Evolutionary conservation across 2,329 filamentous ascomycete genomes (phyloP), one percentile per base, ranked within the genome.

Genomic region (Colletotrichum salicis): DNA sequence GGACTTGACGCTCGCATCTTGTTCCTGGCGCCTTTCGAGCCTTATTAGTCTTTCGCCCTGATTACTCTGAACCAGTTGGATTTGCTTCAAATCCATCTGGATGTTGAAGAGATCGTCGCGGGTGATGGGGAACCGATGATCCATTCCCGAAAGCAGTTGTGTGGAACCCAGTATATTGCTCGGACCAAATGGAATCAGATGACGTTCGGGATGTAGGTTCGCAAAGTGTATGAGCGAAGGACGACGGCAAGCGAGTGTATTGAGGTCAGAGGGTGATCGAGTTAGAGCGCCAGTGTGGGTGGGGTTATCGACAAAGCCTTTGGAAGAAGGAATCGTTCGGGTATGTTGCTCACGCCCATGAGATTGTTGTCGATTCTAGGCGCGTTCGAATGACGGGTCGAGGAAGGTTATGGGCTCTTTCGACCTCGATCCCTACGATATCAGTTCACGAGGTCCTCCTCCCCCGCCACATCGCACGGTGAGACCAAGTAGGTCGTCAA

Each of bases 1-100:
- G 73, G 93, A 97, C 82, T 96, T 97, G 72, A 92, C 82, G 37
- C 89, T 87, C 61, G 89, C 88, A 82, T 92, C 90, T 75, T 92
- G 90, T 41, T 90, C 90, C 78, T 92, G 90, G 58, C 90, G 89
- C 77, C 90, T 91, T 79, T 93, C 91, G 63, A 93, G 80, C 73
- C 89, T 84, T 72, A 87, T 81, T 65, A 93, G 80, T 78, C 91
- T 84, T 75, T 92, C 91, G 70, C 87, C 86, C 81, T 92, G 90
- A 76, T 85, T 88, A 74, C 83, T 86, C 80, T 92, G 90, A 72
- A 89, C 84, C 78, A 88, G 85, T 76, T 92, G 90, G 72, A 92
- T 85, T 81, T 92, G 89, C 81, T 90, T 92, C 78, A 93, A 83
- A 83, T 92, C 90, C 88, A 92, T 91, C 82, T 92, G 90, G 81